These are phyloP conservation scores for Didymella pomorum DNA, from an alignment of 2,329 filamentous ascomycete species.

Conservation along the genomic window DNA sequence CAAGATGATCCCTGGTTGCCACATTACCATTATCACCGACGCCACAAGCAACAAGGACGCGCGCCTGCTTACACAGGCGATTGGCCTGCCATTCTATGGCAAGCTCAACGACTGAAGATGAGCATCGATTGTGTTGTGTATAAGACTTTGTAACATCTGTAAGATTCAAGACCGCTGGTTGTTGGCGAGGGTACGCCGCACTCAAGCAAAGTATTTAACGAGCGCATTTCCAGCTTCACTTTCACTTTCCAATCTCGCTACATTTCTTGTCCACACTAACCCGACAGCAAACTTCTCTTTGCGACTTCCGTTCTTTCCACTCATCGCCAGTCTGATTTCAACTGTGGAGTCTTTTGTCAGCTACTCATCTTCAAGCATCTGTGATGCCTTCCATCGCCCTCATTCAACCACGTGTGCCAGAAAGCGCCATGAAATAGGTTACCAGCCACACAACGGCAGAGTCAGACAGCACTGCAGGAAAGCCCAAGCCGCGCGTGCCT, in stretches of 20 bases:
- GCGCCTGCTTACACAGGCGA: constrained; percentile 73
- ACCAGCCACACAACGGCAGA: no score
- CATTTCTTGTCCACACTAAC: no score
- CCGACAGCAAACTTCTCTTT: no score
- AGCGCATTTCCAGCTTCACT: background rate
- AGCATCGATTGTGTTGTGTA: constrained; percentile 21
- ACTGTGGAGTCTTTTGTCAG: no score
- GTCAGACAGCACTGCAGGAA: no score
- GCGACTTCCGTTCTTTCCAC: no score
- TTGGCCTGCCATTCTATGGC: constrained; percentile 84
- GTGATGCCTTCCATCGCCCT: no score
- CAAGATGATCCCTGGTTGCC: constrained; percentile 83
- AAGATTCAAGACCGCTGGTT: constrained; percentile 14
- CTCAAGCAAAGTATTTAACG: background rate
- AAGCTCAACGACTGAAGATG: constrained; percentile 60
- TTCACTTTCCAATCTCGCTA: background rate
- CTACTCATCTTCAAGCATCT: no score
- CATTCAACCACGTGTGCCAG: no score
- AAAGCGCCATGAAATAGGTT: no score
- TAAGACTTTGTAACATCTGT: constrained; percentile 33
- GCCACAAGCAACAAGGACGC: constrained; percentile 87
- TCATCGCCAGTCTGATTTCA: no score
- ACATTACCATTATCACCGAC: constrained; percentile 84
- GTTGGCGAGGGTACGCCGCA: background rate
- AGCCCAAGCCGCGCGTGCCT: background rate